Evolutionary conservation across 2,329 filamentous ascomycete species (phyloP).

Genomic region (Hymenoscyphus albidus): DNA sequence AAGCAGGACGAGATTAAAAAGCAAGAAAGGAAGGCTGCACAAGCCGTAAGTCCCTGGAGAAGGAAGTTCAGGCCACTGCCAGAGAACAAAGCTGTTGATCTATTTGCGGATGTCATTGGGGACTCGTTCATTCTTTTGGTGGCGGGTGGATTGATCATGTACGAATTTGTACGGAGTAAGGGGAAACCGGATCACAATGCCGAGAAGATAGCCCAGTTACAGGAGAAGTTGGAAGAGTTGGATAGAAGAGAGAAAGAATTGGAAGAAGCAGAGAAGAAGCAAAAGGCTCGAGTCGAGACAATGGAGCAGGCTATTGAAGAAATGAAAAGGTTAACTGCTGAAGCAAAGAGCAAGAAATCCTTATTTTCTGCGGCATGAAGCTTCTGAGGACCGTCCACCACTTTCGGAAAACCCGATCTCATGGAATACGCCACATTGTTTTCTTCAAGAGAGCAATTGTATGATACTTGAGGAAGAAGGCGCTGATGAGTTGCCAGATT

Average conservation of each 20-base stretch:
- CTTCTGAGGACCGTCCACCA: background rate
- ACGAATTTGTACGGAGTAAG: constrained; percentile 57
- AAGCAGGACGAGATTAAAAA: constrained; percentile 49
- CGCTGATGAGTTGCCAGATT: background rate
- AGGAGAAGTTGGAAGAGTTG: constrained; percentile 53
- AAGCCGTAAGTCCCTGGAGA: constrained; percentile 52
- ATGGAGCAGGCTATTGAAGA: constrained; percentile 34
- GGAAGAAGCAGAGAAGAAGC: constrained; percentile 46
- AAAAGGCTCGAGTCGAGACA: constrained; percentile 30
- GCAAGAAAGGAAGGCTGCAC: constrained; percentile 35
- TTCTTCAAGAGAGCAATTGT: background rate
- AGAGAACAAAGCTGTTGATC: constrained; percentile 61
- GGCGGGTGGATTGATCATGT: constrained; percentile 54
- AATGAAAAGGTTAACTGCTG: constrained; percentile 26
- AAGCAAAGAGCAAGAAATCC: constrained; percentile 22
- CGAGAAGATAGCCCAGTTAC: constrained; percentile 49
- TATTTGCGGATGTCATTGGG: constrained; percentile 63
- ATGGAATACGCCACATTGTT: background rate
- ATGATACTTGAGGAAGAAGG: background rate
- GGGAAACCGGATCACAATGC: constrained; percentile 57
- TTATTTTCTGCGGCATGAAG: constrained; percentile 13
- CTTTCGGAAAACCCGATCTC: background rate
- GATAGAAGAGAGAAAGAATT: constrained; percentile 46
- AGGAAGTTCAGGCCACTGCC: constrained; percentile 61
- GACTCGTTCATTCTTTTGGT: constrained; percentile 61